A percentile compares a stretch with the other conserved stretches of the same genome.
These are phyloP conservation scores for Boletus vermiculosoides DNA, from an alignment of 768 basidiomycete genomes.

Conservation along the genomic window DNA sequence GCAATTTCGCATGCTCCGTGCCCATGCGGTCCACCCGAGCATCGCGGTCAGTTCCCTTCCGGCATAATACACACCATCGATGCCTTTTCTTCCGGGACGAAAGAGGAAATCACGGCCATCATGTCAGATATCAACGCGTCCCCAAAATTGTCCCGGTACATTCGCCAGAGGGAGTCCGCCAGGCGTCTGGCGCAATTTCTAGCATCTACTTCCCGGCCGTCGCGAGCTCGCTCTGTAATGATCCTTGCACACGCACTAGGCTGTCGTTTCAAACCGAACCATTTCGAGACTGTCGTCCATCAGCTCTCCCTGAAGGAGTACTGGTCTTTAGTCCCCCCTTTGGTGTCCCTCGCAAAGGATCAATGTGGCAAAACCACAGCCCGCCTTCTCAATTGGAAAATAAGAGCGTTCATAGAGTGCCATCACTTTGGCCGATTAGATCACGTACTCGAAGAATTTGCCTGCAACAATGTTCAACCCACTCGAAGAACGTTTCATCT, in stretches of 20 bases:
- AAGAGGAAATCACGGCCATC: slow-evolving; percentile 6
- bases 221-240: slow-evolving; percentile 45
- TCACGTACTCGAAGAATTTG: slow-evolving; percentile 51
- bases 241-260: slow-evolving; percentile 50
- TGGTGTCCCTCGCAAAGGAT: slow-evolving; percentile 48
- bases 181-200: slow-evolving; percentile 34
- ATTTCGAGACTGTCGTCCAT: slow-evolving; percentile 57
- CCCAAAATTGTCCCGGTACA: slow-evolving; percentile 24
- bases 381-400: slow-evolving; percentile 70
- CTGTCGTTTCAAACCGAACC: slow-evolving; percentile 46
- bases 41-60: slow-evolving; percentile 22
- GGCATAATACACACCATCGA: slow-evolving; percentile 28
- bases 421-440: slow-evolving; percentile 47
- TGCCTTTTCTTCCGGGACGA: slow-evolving; percentile 20
- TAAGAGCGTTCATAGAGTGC: slow-evolving; percentile 57
- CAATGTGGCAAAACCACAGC: slow-evolving; percentile 49
- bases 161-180: slow-evolving; percentile 35
- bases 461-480: slow-evolving; percentile 43
- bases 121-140: slow-evolving; percentile 20
- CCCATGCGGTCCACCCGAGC: not conserved
- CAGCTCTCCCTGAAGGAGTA: slow-evolving; percentile 44
- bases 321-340: slow-evolving; percentile 51
- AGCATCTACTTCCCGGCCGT: slow-evolving; percentile 36
- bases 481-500: slow-evolving; percentile 67
- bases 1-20: not conserved